Conservation (phyloP, 2,329 filamentous ascomycete genomes). For the Coniella lustricola region DNA sequence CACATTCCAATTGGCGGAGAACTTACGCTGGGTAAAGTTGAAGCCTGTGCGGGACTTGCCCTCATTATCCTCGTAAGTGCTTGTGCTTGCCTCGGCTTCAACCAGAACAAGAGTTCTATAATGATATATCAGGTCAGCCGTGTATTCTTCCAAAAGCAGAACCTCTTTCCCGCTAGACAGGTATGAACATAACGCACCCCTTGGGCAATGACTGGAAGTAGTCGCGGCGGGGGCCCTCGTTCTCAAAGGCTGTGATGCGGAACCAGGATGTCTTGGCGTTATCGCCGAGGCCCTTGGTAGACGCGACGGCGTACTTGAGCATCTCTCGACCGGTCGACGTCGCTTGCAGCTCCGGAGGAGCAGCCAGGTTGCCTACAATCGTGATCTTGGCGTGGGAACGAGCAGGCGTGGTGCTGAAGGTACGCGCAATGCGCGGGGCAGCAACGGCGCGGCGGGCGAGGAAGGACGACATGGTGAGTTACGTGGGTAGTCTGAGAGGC, state of each 20-base stretch:
- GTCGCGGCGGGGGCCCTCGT: slow-evolving; percentile 63
- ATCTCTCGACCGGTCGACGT: slow-evolving; percentile 67
- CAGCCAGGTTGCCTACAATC: slow-evolving; percentile 77
- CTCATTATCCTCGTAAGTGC: slow-evolving; percentile 59
- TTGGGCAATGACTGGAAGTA: slow-evolving; percentile 69
- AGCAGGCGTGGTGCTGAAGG: slow-evolving; percentile 67
- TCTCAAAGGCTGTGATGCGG: slow-evolving; percentile 63
- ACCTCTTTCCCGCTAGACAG: not conserved
- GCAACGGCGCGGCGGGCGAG: slow-evolving; percentile 22
- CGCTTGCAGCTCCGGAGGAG: slow-evolving; percentile 66
- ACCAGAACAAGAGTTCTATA: slow-evolving; percentile 69
- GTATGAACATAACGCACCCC: slow-evolving; percentile 55
- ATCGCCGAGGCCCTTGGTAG: slow-evolving; percentile 57
- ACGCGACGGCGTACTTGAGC: slow-evolving; percentile 70
- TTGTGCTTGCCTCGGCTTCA: slow-evolving; percentile 73
- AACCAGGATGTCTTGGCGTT: slow-evolving; percentile 82
- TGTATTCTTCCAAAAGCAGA: not conserved
- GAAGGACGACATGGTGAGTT: slow-evolving; percentile 19
- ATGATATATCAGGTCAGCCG: not conserved
- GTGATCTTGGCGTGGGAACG: slow-evolving; percentile 70
- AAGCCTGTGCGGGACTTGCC: slow-evolving; percentile 59
- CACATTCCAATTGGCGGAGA: no score
- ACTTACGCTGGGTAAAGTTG: slow-evolving; percentile 75
- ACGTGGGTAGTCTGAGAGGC: not conserved
- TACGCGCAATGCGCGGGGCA: slow-evolving; percentile 43